Evolutionary conservation across 176 grass and related monocot genomes (phyloP).

Genomic region (Cenchrus purpureus): DNA sequence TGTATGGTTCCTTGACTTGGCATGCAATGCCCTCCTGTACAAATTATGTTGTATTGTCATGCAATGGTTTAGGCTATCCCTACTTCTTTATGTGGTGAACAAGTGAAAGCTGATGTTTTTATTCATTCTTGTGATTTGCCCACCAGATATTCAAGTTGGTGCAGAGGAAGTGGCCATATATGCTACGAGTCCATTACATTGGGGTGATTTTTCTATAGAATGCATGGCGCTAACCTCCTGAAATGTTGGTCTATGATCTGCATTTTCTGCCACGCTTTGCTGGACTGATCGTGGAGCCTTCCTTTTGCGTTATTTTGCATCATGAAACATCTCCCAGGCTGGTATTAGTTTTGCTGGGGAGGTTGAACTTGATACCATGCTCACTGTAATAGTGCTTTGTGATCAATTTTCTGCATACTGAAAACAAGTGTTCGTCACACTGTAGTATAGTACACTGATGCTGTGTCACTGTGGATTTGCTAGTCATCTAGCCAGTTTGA

Average conservation of each 20-base stretch:
- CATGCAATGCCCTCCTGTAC: neutral
- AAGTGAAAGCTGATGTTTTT: neutral
- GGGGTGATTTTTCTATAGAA: too few relatives aligned
- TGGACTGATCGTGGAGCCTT: neutral
- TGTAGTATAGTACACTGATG: too few relatives aligned
- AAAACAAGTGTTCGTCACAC: too few relatives aligned
- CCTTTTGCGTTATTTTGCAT: neutral
- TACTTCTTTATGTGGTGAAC: neutral
- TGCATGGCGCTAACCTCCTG: neutral
- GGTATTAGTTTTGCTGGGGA: too few relatives aligned
- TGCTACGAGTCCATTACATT: too few relatives aligned
- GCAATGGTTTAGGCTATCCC: neutral
- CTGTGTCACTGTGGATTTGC: too few relatives aligned
- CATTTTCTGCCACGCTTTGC: neutral
- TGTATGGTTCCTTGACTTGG: neutral
- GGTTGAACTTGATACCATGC: too few relatives aligned
- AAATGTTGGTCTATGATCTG: neutral
- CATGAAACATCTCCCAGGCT: neutral
- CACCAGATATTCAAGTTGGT: too few relatives aligned
- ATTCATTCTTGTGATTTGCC: neutral
- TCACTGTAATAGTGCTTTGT: too few relatives aligned
- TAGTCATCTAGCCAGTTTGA: too few relatives aligned
- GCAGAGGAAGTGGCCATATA: too few relatives aligned
- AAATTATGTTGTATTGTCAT: neutral
- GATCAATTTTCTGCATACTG: too few relatives aligned